Conservation (phyloP, 768 basidiomycete species). For the Pulveroboletus frians region DNA sequence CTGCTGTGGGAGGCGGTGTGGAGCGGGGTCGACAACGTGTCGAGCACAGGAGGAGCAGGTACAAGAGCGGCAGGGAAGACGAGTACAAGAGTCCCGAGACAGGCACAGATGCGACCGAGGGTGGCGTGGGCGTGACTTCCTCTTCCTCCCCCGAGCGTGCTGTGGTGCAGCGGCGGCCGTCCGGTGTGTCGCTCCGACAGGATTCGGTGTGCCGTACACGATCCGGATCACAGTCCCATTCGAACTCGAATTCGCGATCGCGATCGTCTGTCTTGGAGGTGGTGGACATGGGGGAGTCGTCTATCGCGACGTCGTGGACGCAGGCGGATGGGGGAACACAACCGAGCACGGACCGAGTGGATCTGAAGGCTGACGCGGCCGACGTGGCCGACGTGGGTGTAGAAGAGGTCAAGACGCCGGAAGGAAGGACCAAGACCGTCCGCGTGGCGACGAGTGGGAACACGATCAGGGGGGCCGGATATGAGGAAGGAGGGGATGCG, state of each 20-base stretch:
- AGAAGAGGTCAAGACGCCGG: background rate
- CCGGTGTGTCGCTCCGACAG: background rate
- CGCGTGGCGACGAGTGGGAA: constrained; percentile 17
- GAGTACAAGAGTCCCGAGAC: background rate
- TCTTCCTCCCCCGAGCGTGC: background rate
- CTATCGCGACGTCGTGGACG: constrained; percentile 28
- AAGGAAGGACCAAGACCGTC: constrained; percentile 6
- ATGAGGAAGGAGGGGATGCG: background rate
- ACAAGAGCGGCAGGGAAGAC: too few relatives aligned
- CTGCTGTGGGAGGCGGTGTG: background rate
- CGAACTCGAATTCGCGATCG: constrained; percentile 10
- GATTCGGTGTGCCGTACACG: background rate
- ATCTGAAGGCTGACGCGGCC: background rate
- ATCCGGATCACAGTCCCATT: constrained; percentile 2
- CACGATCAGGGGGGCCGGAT: constrained; percentile 16
- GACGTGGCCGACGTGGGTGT: background rate
- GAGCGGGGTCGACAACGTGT: background rate
- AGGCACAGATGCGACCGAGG: too few relatives aligned
- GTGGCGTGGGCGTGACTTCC: background rate
- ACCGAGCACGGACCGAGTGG: background rate
- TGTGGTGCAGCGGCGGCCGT: background rate
- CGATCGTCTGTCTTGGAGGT: constrained; percentile 15
- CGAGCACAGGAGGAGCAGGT: background rate
- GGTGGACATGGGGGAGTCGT: constrained; percentile 18
- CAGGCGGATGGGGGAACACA: background rate